Evolutionary conservation across 2,329 filamentous ascomycete species (phyloP).

Genomic region (Penicillium digitatum): DNA sequence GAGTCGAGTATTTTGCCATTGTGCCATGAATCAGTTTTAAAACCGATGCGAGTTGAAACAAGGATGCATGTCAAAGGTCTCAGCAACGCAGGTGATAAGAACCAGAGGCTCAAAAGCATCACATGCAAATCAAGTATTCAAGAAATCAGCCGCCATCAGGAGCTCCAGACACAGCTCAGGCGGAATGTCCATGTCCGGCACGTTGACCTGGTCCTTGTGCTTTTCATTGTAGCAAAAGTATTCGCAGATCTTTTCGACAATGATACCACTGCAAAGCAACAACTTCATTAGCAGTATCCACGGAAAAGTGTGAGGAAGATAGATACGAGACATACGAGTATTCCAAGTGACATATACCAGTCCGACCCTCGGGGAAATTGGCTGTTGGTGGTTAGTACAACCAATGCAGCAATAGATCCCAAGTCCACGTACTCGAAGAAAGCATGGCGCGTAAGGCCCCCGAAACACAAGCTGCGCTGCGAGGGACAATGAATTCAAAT

Average conservation of each 20-base stretch:
- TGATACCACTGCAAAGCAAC: constrained; percentile 48
- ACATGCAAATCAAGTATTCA: constrained; percentile 45
- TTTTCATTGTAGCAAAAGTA: constrained; percentile 68
- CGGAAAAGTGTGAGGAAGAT: neutral
- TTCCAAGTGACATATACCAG: constrained; percentile 56
- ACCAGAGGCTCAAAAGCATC: neutral
- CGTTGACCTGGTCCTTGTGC: constrained; percentile 56
- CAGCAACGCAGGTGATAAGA: neutral
- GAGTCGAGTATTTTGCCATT: constrained; percentile 4
- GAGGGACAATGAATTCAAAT: constrained; percentile 61
- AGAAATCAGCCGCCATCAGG: constrained; percentile 64
- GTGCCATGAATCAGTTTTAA: constrained; percentile 16
- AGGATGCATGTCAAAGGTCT: neutral
- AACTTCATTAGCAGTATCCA: constrained; percentile 1
- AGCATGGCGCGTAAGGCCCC: constrained; percentile 62
- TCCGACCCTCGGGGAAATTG: constrained; percentile 58
- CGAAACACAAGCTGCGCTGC: constrained; percentile 58
- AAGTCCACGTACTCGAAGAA: constrained; percentile 51
- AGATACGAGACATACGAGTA: constrained; percentile 49
- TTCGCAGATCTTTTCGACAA: constrained; percentile 66
- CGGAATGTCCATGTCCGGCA: constrained; percentile 64
- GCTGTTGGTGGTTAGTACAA: constrained; percentile 38
- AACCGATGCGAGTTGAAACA: neutral
- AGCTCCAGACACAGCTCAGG: constrained; percentile 63
- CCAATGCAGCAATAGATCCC: neutral